Conservation (phyloP, 2,329 filamentous ascomycete species). For the Hortaea werneckii region DNA sequence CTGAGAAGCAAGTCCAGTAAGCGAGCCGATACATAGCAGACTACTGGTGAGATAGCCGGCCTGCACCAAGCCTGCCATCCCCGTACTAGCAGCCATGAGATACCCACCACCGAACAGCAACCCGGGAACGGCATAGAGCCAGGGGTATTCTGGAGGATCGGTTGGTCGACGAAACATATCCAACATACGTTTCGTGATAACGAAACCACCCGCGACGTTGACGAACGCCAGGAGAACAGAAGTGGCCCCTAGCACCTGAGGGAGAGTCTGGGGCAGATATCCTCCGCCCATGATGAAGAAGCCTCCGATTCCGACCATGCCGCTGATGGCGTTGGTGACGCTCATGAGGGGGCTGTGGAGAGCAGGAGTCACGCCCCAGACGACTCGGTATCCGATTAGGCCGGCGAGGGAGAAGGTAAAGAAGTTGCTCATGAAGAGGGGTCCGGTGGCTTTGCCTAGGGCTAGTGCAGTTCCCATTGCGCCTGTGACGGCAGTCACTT, state of each 20-base stretch:
- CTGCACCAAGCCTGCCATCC: conserved; percentile 73
- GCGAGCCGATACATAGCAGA: conserved; percentile 71
- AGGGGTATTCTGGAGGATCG: conserved; percentile 79
- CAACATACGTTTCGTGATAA: conserved; percentile 87
- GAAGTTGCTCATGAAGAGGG: conserved; percentile 77
- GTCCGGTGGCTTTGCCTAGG: conserved; percentile 70
- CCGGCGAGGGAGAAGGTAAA: conserved; percentile 79
- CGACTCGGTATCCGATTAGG: conserved; percentile 76
- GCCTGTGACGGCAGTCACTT: conserved; percentile 64
- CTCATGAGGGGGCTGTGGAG: conserved; percentile 86
- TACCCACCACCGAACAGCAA: conserved; percentile 72
- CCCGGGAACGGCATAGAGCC: conserved; percentile 72
- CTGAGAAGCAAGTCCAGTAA: conserved; percentile 74
- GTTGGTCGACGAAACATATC: conserved; percentile 83
- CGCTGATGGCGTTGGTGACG: conserved; percentile 85
- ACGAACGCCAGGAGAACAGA: conserved; percentile 81
- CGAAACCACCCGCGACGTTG: conserved; percentile 80
- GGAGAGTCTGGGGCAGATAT: conserved; percentile 64
- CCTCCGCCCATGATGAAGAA: conserved; percentile 84
- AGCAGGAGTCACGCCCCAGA: conserved; percentile 80
- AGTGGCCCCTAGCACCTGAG: conserved; percentile 64
- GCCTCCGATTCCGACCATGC: conserved; percentile 78
- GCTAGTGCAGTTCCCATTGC: conserved; percentile 65
- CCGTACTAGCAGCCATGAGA: conserved; percentile 67
- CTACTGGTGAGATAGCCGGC: conserved; percentile 81